phyloP scores from a whole-genome alignment of 192 early-diverging fungal genomes.

The Gorgonomyces haynaldii region DNA sequence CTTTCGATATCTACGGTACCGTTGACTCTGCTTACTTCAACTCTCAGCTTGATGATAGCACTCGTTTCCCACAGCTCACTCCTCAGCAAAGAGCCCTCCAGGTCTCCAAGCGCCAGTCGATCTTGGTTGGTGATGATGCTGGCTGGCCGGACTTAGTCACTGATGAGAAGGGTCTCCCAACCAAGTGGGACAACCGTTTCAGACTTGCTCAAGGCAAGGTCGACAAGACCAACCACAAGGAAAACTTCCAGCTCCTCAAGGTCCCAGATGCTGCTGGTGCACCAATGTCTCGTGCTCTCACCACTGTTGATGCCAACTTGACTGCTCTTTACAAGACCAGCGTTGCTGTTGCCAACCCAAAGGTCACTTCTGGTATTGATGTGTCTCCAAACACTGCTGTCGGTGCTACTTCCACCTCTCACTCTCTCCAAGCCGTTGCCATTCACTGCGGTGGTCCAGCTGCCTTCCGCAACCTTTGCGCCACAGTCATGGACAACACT shows the following conservation, averaged over 20 bases:
- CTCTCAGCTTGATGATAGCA: constrained; percentile 21
- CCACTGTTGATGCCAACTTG: constrained; percentile 4
- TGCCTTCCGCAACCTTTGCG: constrained; percentile 3
- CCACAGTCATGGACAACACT: constrained; percentile 23
- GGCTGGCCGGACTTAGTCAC: constrained; percentile 25
- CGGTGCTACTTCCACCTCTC: constrained; percentile 8
- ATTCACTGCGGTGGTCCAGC: constrained; percentile 25
- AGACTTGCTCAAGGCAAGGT: constrained; percentile 19
- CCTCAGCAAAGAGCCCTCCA: not conserved
- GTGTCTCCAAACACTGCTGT: not conserved
- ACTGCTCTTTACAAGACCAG: not conserved
- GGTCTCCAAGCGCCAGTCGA: constrained; percentile 15
- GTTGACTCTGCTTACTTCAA: constrained; percentile 47
- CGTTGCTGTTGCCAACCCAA: constrained; percentile 16
- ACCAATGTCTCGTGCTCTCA: constrained; percentile 2
- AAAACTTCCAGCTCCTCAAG: constrained; percentile 16
- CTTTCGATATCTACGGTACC: constrained; percentile 52
- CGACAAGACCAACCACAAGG: constrained; percentile 12
- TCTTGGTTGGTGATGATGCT: constrained; percentile 16
- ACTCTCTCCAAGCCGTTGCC: constrained; percentile 31
- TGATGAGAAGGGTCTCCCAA: constrained; percentile 16
- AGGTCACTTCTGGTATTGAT: constrained; percentile 8
- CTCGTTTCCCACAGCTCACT: not conserved
- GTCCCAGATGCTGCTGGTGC: constrained; percentile 5
- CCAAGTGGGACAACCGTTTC: constrained; percentile 16